These are phyloP conservation scores for Saccharomyces kudriavzevii DNA, from an alignment of 805 yeast genomes.

Conservation along the genomic window DNA sequence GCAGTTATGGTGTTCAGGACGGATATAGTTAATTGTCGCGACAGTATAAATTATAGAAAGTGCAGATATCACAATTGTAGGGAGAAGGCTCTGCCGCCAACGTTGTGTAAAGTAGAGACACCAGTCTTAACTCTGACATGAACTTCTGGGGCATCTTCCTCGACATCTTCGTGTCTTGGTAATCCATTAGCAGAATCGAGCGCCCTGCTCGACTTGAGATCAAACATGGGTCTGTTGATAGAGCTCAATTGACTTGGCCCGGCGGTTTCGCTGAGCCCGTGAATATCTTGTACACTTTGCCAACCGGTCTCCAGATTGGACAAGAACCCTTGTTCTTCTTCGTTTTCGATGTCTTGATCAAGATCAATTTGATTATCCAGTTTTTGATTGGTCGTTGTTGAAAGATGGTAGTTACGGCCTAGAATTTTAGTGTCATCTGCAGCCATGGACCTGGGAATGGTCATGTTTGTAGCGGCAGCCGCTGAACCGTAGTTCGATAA, in stretches of 20 bases:
- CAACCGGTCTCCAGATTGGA: constrained; percentile 18
- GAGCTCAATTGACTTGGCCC: background rate
- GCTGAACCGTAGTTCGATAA: constrained; percentile 18
- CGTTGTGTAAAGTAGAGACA: constrained; percentile 34
- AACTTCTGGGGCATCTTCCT: constrained; percentile 25
- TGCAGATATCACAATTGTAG: constrained; percentile 14
- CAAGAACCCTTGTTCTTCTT: background rate
- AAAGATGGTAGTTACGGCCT: background rate
- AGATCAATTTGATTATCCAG: background rate
- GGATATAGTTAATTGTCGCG: background rate
- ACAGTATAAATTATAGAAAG: background rate
- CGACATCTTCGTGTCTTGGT: background rate
- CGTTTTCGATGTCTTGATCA: constrained; percentile 1
- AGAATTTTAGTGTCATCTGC: background rate
- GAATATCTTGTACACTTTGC: constrained; percentile 29
- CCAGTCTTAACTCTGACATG: constrained; percentile 39
- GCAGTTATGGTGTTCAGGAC: background rate
- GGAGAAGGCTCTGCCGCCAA: constrained; percentile 29
- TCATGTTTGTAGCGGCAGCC: background rate
- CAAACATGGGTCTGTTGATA: constrained; percentile 3
- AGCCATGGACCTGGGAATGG: background rate
- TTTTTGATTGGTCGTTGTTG: constrained; percentile 1
- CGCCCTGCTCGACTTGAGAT: background rate
- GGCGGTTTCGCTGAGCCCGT: constrained; percentile 12
- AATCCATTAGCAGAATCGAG: background rate